Conservation (phyloP, 2,329 filamentous ascomycete species). For the Neobulgaria alba region DNA sequence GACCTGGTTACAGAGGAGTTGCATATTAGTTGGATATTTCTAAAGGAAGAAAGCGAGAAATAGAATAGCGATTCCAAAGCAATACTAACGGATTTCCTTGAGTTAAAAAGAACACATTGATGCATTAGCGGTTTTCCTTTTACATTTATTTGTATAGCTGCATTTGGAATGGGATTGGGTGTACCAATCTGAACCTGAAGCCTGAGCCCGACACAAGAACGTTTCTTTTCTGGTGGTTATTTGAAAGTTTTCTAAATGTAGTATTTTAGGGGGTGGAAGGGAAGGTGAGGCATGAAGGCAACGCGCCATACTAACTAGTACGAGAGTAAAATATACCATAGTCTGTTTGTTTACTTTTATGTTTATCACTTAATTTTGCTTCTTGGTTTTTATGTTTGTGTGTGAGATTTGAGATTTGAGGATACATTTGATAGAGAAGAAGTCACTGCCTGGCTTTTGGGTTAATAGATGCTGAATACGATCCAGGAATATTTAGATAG, state of each 20-base stretch:
- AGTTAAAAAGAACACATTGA: constrained; percentile 3
- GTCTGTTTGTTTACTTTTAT: not conserved
- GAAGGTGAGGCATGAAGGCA: not conserved
- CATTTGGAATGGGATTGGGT: too few species aligned
- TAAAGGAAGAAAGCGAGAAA: constrained; percentile 1
- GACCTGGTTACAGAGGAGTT: constrained; percentile 22
- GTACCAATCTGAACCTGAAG: too few species aligned
- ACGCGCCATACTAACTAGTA: not conserved
- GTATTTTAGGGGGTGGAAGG: not conserved
- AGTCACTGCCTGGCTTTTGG: too few species aligned
- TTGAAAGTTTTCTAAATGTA: not conserved
- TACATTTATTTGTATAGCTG: too few species aligned
- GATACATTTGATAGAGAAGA: not conserved
- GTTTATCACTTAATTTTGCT: not conserved
- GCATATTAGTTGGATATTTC: too few species aligned
- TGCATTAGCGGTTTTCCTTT: constrained; percentile 14
- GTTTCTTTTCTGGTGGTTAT: too few species aligned
- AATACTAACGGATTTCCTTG: constrained; percentile 13
- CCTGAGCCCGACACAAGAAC: too few species aligned
- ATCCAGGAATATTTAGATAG: too few species aligned
- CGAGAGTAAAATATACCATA: not conserved
- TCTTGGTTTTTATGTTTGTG: not conserved
- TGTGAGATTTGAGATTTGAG: not conserved
- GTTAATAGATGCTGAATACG: too few species aligned
- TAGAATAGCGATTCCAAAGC: too few species aligned